Conservation (phyloP, 805 yeast species). For the Sugiyamaella chiloensis region DNA sequence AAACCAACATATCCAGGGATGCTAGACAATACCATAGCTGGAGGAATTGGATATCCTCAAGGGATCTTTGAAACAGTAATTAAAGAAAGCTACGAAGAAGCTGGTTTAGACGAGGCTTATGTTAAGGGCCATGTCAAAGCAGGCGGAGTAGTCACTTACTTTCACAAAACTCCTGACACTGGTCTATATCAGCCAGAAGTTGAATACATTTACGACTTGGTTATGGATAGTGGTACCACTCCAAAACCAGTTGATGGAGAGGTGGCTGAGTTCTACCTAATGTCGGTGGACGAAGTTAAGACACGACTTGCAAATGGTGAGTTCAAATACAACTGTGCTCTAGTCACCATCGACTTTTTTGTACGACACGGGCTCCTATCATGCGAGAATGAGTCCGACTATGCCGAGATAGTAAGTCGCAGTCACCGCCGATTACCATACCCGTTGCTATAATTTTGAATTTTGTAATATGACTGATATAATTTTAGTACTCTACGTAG, state of each 20-base stretch:
- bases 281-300: slow-evolving; percentile 57
- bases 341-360: slow-evolving; percentile 76
- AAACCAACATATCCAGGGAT: slow-evolving; percentile 88
- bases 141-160: slow-evolving; percentile 69
- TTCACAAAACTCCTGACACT: slow-evolving; percentile 38
- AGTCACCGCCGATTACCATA: slow-evolving; percentile 72
- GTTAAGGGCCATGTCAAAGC: slow-evolving; percentile 45
- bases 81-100: slow-evolving; percentile 90
- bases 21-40: slow-evolving; percentile 93
- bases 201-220: slow-evolving; percentile 74
- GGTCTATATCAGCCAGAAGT: slow-evolving; percentile 86
- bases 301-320: slow-evolving; percentile 49
- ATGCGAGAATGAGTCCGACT: slow-evolving; percentile 63
- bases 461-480: background rate
- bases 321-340: slow-evolving; percentile 88
- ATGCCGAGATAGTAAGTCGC: slow-evolving; percentile 53
- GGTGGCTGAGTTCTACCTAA: slow-evolving; percentile 65
- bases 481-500: background rate
- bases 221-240: slow-evolving; percentile 41
- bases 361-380: slow-evolving; percentile 78
- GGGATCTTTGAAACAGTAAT: slow-evolving; percentile 71
- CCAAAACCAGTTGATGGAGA: slow-evolving; percentile 72
- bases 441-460: slow-evolving; percentile 40
- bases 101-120: slow-evolving; percentile 59
- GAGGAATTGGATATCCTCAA: slow-evolving; percentile 83